Evolutionary conservation across 2,329 filamentous ascomycete species (phyloP).

Genomic region (Hypoxylon rubiginosum): DNA sequence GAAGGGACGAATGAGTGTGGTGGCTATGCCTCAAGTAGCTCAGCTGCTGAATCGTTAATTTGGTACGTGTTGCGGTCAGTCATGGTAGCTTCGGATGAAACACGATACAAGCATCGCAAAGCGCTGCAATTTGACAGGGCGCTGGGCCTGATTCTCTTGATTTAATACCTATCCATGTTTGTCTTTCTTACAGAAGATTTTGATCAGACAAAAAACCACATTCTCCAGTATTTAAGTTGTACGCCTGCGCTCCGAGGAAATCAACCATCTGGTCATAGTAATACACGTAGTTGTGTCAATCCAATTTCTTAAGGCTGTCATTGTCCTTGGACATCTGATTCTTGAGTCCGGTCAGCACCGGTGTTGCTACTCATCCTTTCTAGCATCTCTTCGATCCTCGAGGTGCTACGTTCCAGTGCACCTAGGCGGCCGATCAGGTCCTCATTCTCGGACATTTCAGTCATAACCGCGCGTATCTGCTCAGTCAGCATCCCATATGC

Average conservation of each 20-base stretch:
- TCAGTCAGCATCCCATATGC: conserved; percentile 65
- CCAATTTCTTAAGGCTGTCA: conserved; percentile 36
- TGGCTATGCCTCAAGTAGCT: neutral
- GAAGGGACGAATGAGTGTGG: neutral
- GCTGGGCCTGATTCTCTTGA: neutral
- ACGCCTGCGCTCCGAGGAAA: conserved; percentile 3
- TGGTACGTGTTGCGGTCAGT: neutral
- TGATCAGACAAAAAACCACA: conserved; percentile 6
- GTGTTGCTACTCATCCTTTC: conserved; percentile 52
- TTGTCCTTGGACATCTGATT: conserved; percentile 48
- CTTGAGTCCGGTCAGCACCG: conserved; percentile 34
- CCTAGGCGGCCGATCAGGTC: conserved; percentile 61
- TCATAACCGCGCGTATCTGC: conserved; percentile 64
- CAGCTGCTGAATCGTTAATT: neutral
- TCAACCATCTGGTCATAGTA: neutral
- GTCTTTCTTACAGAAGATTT: conserved; percentile 4
- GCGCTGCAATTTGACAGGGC: conserved; percentile 7
- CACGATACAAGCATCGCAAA: neutral
- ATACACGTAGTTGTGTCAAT: conserved; percentile 39
- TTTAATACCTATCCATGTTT: conserved; percentile 7
- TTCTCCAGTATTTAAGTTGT: conserved; percentile 1
- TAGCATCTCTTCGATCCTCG: conserved; percentile 64
- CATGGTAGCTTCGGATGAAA: neutral
- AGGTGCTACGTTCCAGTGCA: conserved; percentile 64
- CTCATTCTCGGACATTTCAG: conserved; percentile 61